Base-by-base conservation (phyloP, 2,329 filamentous ascomycete species). In the Arthrobotrys musiformis region DNA sequence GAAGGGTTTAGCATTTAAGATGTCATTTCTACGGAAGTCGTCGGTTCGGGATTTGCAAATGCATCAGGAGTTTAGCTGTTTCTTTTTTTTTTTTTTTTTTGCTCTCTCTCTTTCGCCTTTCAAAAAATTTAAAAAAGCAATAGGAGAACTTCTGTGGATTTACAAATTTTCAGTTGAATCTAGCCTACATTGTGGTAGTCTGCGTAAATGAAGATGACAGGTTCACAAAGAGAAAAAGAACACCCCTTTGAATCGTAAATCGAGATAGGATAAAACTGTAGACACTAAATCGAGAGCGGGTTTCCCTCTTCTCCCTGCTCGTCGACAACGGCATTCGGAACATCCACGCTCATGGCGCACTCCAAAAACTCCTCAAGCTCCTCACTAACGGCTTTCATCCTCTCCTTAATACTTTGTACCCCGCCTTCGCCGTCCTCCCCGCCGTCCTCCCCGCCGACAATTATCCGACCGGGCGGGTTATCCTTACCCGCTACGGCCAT, bases 291-390 rank as follows among this genome's bases (percentile, higher is more conserved):
- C 15, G 37, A 48, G 2, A 60, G 42, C 6, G 48, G 52, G 13
- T 52, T 56, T 11, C 54, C 48, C 13, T 77, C 73, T 8, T 77
- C 73, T 15, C n/a, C 60, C 48, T 66, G 60, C n/a, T 70, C 73
- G 17, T 70, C 66, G 19, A 70, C 66, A 48, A 77, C 73, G 15
- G 73, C 73, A 48, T 77, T 77, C 6, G 77, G 73, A 37, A 93
- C 92, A 82, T 97, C 94, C 15, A 95, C 93, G 0, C 92, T 91
- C 79, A 91, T 87, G 81, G 93, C 97, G 26, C 93, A 91, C 81
- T 97, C 93, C 28, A 97, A 91, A 83, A 98, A 98, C 80, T 98
- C 95, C 83, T 98, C 95, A 70, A 98, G 85, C 85, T 98, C 95
- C 83, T 98, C 94, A 79, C 93, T 97, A 1, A 97, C 93, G 1